Base-by-base conservation (phyloP, 2,329 filamentous ascomycete species). In the Sclerotinia borealis region DNA sequence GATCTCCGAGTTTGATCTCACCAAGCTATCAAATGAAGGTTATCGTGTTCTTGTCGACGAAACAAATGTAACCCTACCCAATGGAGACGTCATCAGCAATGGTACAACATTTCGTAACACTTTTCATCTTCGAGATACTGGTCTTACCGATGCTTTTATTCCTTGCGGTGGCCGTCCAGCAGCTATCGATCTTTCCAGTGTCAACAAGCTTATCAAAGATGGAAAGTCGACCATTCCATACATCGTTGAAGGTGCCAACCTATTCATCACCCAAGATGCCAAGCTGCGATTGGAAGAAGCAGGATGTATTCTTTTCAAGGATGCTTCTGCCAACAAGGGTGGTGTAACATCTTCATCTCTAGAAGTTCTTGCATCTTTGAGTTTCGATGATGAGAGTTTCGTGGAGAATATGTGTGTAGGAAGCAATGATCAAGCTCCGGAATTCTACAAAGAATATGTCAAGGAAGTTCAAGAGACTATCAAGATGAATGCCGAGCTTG, bases 231-330 rank as follows among this genome's bases (percentile, higher is more conserved):
- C 84, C 13, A 89, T 99, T 65, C 93, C 93, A 0, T 99, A 96
- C 79, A 95, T 99, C 61, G 93, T 99, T 50, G 95, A 99, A 79
- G 95, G 95, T 60, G 95, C 95, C 77, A 99, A 98, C 76, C 82
- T 99, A 61, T 99, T 99, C 84, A 96, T 99, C 78, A 97, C 95
- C 0, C 95, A 99, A 77, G 95, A 99, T 72, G 93, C 93, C 71
- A 98, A 98, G 81, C 84, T 98, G 62, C 90, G 92, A 29, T 86
- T 99, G 17, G 95, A 99, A 79, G 89, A 92, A 71, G 93, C 93
- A n/a, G 95, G 95, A 65, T 96, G 92, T 74, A 86, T 98, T 71
- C 79, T 99, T 47, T 97, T 92, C 87, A 99, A 99, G 80, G 95
- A 99, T 76, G 95, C 95, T 6, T 96, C 92, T 43, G 93, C 93